Base-by-base conservation (phyloP, 441 rosid species). In the Adansonia rubrostipa region DNA sequence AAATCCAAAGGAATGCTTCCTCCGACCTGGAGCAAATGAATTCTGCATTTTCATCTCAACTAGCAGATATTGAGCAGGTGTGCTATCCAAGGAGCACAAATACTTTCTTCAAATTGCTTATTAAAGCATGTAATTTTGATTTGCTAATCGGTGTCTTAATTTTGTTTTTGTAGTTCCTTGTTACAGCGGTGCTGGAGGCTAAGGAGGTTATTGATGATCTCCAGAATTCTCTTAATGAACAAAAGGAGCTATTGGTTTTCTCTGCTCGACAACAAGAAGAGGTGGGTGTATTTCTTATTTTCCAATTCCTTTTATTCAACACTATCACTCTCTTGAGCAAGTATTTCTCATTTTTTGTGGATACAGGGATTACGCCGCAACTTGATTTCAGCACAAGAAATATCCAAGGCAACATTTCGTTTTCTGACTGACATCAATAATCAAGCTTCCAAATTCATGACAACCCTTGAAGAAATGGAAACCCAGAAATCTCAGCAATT, bases 231-330 rank as follows among this genome's bases (percentile, higher is more conserved):
- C 93, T 95, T n/a, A 63, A 71, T 60, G 94, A 87, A 64, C 99
- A 93, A 78, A 89, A 87, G 77, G 84, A 91, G 69, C 75, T 91
- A 42, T 57, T 92, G 78, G 87, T 83, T 73, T 85, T 89, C 64
- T 86, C 94, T 40, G 79, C 90, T 67, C 86, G 69, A 80, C 93
- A 89, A 83, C 91, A 91, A 78, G 92, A 93, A 79, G 90, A 92
- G 89, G 99, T 91, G 74, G 45, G 9, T 44, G 5, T 60, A n/a
- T 45, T 45, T 70, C 42, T 58, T 68, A 17, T 36, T 36, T 13
- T 72, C 15, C 2, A 11, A 14, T 64, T 64, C 40, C 17, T 0
- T 69, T 14, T 40, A 17, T 71, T 67, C 71, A 28, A 50, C 48
- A 24, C 19, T 70, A 48, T 53, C 20, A 19, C 9, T 70, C 64